Evolutionary conservation across 371 early-diverging fungal species (phyloP).

Genomic region (Mortierella sp.): DNA sequence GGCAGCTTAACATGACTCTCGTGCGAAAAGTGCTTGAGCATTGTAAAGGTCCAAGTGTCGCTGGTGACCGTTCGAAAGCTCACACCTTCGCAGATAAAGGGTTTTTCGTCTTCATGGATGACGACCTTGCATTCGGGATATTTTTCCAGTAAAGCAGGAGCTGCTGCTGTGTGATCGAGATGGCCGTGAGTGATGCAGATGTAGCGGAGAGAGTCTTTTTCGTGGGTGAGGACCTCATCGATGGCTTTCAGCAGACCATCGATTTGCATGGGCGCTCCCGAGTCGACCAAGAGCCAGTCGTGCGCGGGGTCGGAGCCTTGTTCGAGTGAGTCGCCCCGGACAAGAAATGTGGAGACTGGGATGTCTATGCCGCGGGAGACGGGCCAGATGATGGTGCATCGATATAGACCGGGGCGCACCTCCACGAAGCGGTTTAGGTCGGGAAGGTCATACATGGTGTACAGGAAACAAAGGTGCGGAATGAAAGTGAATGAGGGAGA

Average conservation of each 20-base stretch:
- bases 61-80: constrained; percentile 28
- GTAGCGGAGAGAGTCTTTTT: constrained; percentile 49
- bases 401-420: constrained; percentile 54
- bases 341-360: constrained; percentile 55
- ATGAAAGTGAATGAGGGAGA: background rate
- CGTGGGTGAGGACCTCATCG: constrained; percentile 37
- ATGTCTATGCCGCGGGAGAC: constrained; percentile 19
- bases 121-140: constrained; percentile 52
- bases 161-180: constrained; percentile 56
- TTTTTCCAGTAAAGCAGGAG: constrained; percentile 40
- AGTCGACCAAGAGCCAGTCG: constrained; percentile 56
- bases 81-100: constrained; percentile 52
- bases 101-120: constrained; percentile 53
- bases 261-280: constrained; percentile 51
- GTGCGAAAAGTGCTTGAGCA: constrained; percentile 48
- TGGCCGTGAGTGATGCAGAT: constrained; percentile 57
- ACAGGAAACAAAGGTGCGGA: background rate
- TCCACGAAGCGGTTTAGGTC: constrained; percentile 54
- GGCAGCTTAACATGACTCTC: constrained; percentile 44
- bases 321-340: constrained; percentile 31
- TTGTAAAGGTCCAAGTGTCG: constrained; percentile 52
- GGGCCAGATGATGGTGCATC: constrained; percentile 55
- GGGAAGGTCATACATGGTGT: constrained; percentile 48
- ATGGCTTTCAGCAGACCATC: constrained; percentile 45
- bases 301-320: constrained; percentile 18